Base-by-base conservation (phyloP, 2,329 filamentous ascomycete genomes). In the Myriosclerotinia scirpicola region DNA sequence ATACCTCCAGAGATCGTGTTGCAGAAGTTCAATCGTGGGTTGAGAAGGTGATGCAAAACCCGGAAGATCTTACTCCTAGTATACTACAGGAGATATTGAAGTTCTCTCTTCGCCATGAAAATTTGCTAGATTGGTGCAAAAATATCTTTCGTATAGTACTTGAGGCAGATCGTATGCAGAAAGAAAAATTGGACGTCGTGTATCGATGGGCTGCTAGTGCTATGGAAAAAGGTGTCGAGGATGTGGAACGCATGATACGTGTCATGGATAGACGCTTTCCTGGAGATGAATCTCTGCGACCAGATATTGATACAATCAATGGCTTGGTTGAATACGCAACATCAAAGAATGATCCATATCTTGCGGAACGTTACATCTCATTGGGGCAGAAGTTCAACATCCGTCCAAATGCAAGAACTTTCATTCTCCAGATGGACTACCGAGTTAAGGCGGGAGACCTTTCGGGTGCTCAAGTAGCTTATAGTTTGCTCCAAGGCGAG, bases 271-370 rank as follows among this genome's bases (percentile, higher is more conserved):
- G 81, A 14, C 79, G 81, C 59, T 83, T 81, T 69, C 73, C 79
- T 63, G 76, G 81, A 68, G 77, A 83, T 66, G 75, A 81, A 66
- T 78, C 79, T 20, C 71, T 83, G 3, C 77, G 80, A 8, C 86
- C 92, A 0, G 88, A 91, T 65, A 87, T 87, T 8, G 79, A 83
- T 3, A 92, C 90, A 7, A 87, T 98, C 73, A 96, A 98, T 74
- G 80, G 81, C 7, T 82, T 98, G 36, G 83, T 98, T 22, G 84
- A 86, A 64, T 87, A 88, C 67, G 91, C 92, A 12, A 88, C 89
- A 70, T 84, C 85, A n/a, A 83, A 84, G 65, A 82, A 88, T 14
- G 88, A 96, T 72, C 83, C 87, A 0, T 87, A 90, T 71, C 80
- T 91, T 55, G 91, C 91, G 6, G 88, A 93, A 75, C 84, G 91